A percentile compares a stretch with the other conserved stretches of the same genome.
These are phyloP conservation scores for Gigaspora rosea DNA, from an alignment of 192 early-diverging fungal species.

Conservation along the genomic window DNA sequence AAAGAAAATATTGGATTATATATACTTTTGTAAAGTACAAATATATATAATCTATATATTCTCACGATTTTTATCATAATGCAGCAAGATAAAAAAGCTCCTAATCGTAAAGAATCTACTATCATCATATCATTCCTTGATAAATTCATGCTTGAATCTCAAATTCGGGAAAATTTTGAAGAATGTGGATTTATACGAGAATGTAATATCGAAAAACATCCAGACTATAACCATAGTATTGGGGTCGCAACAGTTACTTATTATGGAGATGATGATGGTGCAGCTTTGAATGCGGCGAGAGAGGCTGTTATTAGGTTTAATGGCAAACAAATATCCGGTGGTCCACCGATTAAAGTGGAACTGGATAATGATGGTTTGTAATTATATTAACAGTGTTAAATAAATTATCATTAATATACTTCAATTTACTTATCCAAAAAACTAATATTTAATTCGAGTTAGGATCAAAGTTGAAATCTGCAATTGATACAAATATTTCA, in stretches of 20 bases:
- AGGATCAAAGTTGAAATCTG: slow-evolving; percentile 39
- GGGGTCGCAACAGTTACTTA: slow-evolving; percentile 55
- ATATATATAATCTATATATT: not conserved
- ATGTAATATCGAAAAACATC: slow-evolving; percentile 48
- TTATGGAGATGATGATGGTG: slow-evolving; percentile 40
- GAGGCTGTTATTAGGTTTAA: slow-evolving; percentile 53
- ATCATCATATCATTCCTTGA: not conserved
- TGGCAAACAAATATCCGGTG: slow-evolving; percentile 44
- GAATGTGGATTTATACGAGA: slow-evolving; percentile 18
- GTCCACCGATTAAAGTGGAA: slow-evolving; percentile 38
- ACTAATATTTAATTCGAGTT: slow-evolving; percentile 29
- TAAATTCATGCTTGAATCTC: not conserved
- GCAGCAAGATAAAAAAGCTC: not conserved
- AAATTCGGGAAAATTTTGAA: slow-evolving; percentile 4
- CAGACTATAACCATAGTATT: slow-evolving; percentile 48
- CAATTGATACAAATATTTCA: slow-evolving; percentile 36
- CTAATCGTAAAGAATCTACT: not conserved
- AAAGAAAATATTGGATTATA: not conserved
- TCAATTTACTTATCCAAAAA: slow-evolving; percentile 28
- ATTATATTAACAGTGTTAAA: not conserved
- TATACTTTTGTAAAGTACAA: not conserved
- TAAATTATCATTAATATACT: not conserved
- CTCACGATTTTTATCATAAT: not conserved
- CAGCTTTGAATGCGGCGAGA: slow-evolving; percentile 37
- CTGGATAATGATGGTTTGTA: slow-evolving; percentile 42